phyloP scores from a whole-genome alignment of 176 grass and related monocot genomes.

The Rhynchospora tenuis region DNA sequence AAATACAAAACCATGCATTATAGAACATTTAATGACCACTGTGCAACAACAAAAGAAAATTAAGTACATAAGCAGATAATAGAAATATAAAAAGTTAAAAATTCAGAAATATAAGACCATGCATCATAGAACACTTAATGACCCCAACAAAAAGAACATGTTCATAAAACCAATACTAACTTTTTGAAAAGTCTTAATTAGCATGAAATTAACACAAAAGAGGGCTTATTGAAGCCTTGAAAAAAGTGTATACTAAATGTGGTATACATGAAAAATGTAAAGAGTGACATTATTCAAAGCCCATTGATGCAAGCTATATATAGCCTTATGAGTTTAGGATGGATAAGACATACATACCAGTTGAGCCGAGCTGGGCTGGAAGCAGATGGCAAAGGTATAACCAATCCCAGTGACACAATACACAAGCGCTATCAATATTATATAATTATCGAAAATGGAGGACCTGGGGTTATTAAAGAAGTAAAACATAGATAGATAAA shows the following conservation, averaged over 20 bases:
- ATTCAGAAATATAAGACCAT: neutral
- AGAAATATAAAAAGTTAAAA: neutral
- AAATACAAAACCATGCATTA: neutral
- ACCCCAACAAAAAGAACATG: neutral
- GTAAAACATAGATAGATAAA: conserved; percentile 94
- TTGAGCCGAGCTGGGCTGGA: conserved; percentile 72
- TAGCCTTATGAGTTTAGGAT: neutral
- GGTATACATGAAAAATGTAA: neutral
- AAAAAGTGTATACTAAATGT: neutral
- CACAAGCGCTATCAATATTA: conserved; percentile 61
- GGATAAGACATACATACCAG: conserved; percentile 40
- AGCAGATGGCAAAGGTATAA: conserved; percentile 86
- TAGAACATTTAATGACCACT: conserved; percentile 41
- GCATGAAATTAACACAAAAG: neutral
- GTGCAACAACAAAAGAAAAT: conserved; percentile 13
- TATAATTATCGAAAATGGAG: conserved; percentile 68
- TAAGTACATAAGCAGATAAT: neutral
- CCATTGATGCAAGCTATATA: neutral
- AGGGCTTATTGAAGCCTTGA: neutral
- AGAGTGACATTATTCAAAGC: too few relatives aligned
- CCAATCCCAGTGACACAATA: conserved; percentile 84
- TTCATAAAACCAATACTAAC: neutral
- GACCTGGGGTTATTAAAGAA: conserved; percentile 95
- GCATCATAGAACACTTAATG: neutral
- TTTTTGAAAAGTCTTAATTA: neutral